phyloP scores from a whole-genome alignment of 257 asterid genomes.

The Verbena officinalis region DNA sequence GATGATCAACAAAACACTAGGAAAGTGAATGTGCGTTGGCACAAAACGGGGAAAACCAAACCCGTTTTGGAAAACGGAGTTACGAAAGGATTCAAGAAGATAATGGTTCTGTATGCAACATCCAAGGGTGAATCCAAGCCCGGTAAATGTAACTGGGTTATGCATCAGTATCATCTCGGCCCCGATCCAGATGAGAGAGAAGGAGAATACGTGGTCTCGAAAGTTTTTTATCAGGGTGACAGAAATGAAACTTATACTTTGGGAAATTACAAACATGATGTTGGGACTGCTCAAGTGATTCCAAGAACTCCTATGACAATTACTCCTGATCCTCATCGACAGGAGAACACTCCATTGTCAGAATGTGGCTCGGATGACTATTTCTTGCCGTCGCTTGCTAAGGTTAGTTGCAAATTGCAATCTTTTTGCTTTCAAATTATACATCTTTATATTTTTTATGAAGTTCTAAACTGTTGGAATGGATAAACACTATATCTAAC shows the following conservation, averaged over 20 bases:
- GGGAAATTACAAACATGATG: constrained; percentile 48
- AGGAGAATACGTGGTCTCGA: constrained; percentile 78
- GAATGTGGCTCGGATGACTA: constrained; percentile 43
- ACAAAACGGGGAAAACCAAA: constrained; percentile 87
- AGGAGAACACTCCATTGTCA: constrained; percentile 49
- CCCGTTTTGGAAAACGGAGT: constrained; percentile 58
- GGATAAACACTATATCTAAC: too few relatives aligned
- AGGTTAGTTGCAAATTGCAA: constrained; percentile 48
- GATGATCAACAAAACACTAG: constrained; percentile 32
- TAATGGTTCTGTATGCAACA: constrained; percentile 75
- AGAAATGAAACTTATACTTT: constrained; percentile 31
- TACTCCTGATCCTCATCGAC: constrained; percentile 65
- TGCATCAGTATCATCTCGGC: constrained; percentile 97
- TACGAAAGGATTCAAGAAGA: constrained; percentile 79
- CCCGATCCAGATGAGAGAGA: constrained; percentile 62
- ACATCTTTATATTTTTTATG: background rate
- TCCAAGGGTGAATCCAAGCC: constrained; percentile 61
- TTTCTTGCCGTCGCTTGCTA: constrained; percentile 29
- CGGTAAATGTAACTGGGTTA: constrained; percentile 76
- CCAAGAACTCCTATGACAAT: constrained; percentile 77
- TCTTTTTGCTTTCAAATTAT: background rate
- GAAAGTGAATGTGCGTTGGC: constrained; percentile 71
- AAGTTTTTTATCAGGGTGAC: constrained; percentile 60
- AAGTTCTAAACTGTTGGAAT: too few relatives aligned
- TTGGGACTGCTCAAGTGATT: constrained; percentile 33